Conservation (phyloP, 2,329 filamentous ascomycete genomes). For the Aspergillus japonicus region DNA sequence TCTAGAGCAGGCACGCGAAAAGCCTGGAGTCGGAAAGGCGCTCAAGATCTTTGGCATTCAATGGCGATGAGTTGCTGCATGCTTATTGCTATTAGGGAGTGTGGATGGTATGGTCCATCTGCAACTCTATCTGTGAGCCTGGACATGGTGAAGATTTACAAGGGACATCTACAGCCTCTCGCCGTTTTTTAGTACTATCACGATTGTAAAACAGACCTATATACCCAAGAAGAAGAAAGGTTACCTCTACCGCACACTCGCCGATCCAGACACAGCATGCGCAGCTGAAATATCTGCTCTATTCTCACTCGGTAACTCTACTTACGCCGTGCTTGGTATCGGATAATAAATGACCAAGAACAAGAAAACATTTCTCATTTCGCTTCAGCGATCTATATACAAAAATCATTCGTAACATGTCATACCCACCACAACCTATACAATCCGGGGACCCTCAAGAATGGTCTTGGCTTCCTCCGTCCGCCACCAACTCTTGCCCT, state of each 20-base stretch:
- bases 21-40: conserved; percentile 40
- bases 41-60: conserved; percentile 53
- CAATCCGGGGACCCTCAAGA: conserved; percentile 55
- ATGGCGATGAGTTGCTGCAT: conserved; percentile 34
- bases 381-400: neutral
- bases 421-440: conserved; percentile 4
- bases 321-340: neutral
- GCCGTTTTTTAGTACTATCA: neutral
- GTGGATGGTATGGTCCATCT: neutral
- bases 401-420: conserved; percentile 5
- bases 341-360: neutral
- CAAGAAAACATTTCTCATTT: neutral
- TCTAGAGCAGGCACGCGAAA: conserved; percentile 46
- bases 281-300: neutral
- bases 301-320: neutral
- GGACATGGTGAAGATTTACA: neutral
- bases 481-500: conserved; percentile 82
- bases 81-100: neutral
- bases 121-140: neutral
- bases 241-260: neutral
- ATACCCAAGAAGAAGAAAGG: neutral
- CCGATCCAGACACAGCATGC: neutral
- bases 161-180: neutral
- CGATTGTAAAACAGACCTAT: neutral
- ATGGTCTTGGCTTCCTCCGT: conserved; percentile 75